Conservation (phyloP, 768 basidiomycete genomes). For the Mycena amicta region DNA sequence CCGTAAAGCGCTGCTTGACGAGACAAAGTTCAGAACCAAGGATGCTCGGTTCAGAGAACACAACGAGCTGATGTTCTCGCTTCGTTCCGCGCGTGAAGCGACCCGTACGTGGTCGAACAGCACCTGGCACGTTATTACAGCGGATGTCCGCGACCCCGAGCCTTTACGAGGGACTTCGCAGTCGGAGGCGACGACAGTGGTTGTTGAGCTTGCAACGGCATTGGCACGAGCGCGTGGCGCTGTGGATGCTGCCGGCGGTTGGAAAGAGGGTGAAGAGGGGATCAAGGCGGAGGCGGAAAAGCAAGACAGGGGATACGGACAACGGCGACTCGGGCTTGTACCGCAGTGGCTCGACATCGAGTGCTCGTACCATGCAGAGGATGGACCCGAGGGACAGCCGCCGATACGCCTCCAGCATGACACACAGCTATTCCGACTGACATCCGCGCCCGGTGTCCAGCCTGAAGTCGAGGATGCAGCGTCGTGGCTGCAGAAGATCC, state of each 20-base stretch:
- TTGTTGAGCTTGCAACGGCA: no score
- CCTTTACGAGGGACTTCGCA: no score
- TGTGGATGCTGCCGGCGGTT: no score
- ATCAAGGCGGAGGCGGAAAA: not conserved
- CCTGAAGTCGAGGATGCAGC: not conserved
- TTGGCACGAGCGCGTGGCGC: no score
- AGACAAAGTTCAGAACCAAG: slow-evolving; percentile 9
- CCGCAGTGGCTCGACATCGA: slow-evolving; percentile 42
- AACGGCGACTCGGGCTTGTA: slow-evolving; percentile 36
- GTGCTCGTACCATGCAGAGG: slow-evolving; percentile 25
- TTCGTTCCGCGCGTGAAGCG: slow-evolving; percentile 35
- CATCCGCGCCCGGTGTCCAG: slow-evolving; percentile 8
- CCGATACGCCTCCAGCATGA: slow-evolving; percentile 34
- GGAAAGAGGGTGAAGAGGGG: no score
- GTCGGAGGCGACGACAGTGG: no score
- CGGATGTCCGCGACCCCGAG: slow-evolving; percentile 28
- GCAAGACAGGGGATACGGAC: slow-evolving; percentile 21
- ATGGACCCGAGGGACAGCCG: slow-evolving; percentile 22
- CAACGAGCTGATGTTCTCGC: slow-evolving; percentile 39
- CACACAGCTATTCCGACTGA: slow-evolving; percentile 22
- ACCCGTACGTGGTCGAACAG: slow-evolving; percentile 29
- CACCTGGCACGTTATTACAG: slow-evolving; percentile 36
- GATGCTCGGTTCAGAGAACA: slow-evolving; percentile 33
- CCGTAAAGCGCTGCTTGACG: slow-evolving; percentile 5
- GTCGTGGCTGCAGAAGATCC: slow-evolving; percentile 16